Conservation (phyloP, 148 eudicot species). For the Cornus kousa region DNA sequence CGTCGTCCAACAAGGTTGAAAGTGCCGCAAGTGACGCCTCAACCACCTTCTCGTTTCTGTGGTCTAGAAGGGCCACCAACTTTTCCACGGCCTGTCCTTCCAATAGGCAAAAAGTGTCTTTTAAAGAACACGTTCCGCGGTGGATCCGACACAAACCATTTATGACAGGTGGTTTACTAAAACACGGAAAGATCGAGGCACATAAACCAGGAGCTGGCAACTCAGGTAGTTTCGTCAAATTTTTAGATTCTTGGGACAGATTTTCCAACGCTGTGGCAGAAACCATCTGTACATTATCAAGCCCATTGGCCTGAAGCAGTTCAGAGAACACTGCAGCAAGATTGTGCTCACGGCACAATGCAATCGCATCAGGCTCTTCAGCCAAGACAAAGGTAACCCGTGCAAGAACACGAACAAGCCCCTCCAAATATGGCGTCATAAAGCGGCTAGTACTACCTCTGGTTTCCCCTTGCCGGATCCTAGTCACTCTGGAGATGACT, state of each 20-base stretch:
- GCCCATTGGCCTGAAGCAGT: conserved; percentile 64
- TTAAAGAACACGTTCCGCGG: conserved; percentile 62
- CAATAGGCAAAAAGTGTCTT: conserved; percentile 67
- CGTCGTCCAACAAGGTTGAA: conserved; percentile 81
- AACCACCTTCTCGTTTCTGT: conserved; percentile 69
- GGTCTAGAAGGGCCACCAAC: conserved; percentile 74
- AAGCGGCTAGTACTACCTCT: conserved; percentile 52
- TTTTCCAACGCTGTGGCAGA: conserved; percentile 83
- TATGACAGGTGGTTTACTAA: conserved; percentile 53
- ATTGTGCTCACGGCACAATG: conserved; percentile 54
- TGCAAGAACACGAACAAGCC: conserved; percentile 73
- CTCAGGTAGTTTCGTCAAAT: conserved; percentile 54
- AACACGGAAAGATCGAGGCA: conserved; percentile 55
- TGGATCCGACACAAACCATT: conserved; percentile 69
- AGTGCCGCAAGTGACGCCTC: conserved; percentile 87
- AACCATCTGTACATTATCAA: conserved; percentile 73
- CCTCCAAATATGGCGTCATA: conserved; percentile 71
- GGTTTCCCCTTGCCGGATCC: conserved; percentile 66
- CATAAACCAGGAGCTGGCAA: conserved; percentile 51
- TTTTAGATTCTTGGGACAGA: conserved; percentile 61
- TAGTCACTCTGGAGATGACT: conserved; percentile 47
- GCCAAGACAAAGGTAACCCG: conserved; percentile 65
- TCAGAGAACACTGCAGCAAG: conserved; percentile 61
- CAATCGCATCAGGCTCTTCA: conserved; percentile 53
- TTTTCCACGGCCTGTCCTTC: conserved; percentile 77